A percentile compares a stretch with the other conserved stretches of the same genome.
Conservation (phyloP, 768 basidiomycete species). For the Chiua virens region DNA sequence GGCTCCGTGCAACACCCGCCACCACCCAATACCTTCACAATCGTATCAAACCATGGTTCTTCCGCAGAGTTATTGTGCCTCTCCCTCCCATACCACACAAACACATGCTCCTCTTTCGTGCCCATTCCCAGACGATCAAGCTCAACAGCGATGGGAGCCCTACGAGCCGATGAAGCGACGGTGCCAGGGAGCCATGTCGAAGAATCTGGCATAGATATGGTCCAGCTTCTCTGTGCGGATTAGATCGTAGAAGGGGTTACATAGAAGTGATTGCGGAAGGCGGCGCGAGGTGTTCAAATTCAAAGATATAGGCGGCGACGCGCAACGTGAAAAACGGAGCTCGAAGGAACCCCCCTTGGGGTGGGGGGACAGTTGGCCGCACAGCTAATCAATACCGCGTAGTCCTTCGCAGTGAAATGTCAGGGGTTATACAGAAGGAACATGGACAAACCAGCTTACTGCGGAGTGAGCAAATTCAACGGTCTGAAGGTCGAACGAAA, state of each 20-base stretch:
- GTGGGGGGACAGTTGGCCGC: constrained; percentile 69
- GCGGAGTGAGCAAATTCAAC: constrained; percentile 82
- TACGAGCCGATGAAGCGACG: constrained; percentile 66
- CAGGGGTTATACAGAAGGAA: background rate
- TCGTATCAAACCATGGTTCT: constrained; percentile 51
- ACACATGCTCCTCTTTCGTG: constrained; percentile 24
- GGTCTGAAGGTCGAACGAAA: constrained; percentile 89
- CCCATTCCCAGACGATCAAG: constrained; percentile 53
- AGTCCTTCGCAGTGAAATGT: constrained; percentile 47
- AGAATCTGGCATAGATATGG: constrained; percentile 69
- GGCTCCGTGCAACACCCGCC: constrained; percentile 69
- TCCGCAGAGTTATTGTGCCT: constrained; percentile 19
- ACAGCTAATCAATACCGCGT: constrained; percentile 76
- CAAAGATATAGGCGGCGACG: constrained; percentile 5
- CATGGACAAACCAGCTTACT: constrained; percentile 34
- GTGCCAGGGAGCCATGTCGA: constrained; percentile 63
- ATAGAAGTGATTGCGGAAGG: constrained; percentile 33
- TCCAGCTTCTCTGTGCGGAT: constrained; percentile 81
- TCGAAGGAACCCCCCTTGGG: constrained; percentile 72
- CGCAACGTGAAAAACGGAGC: constrained; percentile 66
- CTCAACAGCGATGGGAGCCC: constrained; percentile 72
- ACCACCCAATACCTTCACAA: constrained; percentile 85
- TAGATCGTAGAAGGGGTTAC: constrained; percentile 32
- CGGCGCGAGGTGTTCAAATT: constrained; percentile 22
- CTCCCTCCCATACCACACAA: constrained; percentile 3